phyloP scores from a whole-genome alignment of 2,329 filamentous ascomycete genomes.

The Colletotrichum kahawae region DNA sequence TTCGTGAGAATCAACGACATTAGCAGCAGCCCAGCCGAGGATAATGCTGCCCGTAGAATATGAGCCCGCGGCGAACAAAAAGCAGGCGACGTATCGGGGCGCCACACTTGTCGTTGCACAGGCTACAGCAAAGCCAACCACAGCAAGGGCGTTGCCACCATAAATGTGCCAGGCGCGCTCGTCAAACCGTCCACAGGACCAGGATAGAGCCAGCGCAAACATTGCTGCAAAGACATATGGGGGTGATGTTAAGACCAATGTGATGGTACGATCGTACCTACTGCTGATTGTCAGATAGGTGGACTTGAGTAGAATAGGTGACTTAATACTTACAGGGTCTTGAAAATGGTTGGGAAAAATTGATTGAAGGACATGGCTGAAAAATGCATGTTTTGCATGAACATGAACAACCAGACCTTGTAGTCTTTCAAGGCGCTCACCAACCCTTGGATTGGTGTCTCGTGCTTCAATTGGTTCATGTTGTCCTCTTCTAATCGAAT shows the following conservation, averaged over 20 bases:
- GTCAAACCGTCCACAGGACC: slow-evolving; percentile 49
- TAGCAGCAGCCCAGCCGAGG: too few relatives aligned
- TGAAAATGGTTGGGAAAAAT: slow-evolving; percentile 81
- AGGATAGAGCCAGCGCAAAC: slow-evolving; percentile 38
- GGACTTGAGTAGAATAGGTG: not conserved
- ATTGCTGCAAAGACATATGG: slow-evolving; percentile 44
- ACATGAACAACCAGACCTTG: slow-evolving; percentile 35
- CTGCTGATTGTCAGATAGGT: not conserved
- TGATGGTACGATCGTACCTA: slow-evolving; percentile 41
- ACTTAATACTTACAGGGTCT: slow-evolving; percentile 36
- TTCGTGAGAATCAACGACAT: not conserved
- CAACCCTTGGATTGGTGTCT: not conserved
- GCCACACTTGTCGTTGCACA: not conserved
- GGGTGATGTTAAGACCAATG: slow-evolving; percentile 52
- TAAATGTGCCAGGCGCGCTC: slow-evolving; percentile 54
- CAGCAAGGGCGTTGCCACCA: slow-evolving; percentile 41
- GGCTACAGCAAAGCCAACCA: slow-evolving; percentile 39
- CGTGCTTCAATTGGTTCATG: not conserved
- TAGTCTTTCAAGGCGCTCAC: slow-evolving; percentile 28
- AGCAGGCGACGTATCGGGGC: too few relatives aligned
- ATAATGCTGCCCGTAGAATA: too few relatives aligned
- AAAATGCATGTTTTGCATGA: slow-evolving; percentile 31
- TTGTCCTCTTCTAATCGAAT: not conserved
- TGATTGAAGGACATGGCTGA: slow-evolving; percentile 70
- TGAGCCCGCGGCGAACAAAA: too few relatives aligned